These are phyloP conservation scores for Phytophthora macrochlamydospora DNA, from an alignment of 352 stramenopile genomes.

Conservation along the genomic window DNA sequence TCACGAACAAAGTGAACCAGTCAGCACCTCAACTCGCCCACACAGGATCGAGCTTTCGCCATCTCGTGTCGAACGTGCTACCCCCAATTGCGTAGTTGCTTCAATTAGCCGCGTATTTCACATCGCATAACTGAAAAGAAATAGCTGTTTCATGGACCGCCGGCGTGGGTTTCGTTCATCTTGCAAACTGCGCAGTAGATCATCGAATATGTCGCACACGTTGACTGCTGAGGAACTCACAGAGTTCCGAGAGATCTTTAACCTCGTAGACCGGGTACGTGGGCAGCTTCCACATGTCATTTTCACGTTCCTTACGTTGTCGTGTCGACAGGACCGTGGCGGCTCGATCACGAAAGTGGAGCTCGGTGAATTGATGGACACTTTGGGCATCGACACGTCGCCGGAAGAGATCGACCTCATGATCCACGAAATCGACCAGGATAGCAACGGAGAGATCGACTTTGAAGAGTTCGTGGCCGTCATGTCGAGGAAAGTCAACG, in stretches of 20 bases:
- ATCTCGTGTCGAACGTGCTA: constrained; percentile 11
- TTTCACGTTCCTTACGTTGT: background rate
- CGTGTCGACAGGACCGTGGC: constrained; percentile 75
- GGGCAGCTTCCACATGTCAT: background rate
- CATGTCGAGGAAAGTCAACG: constrained; percentile 95
- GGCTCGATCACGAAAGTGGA: constrained; percentile 95
- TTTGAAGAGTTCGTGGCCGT: constrained; percentile 96
- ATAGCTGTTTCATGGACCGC: background rate
- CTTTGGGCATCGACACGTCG: constrained; percentile 92
- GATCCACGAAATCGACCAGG: constrained; percentile 96
- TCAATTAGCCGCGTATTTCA: too few relatives aligned
- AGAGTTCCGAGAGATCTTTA: constrained; percentile 96
- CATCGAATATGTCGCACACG: constrained; percentile 57
- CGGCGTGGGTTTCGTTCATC: background rate
- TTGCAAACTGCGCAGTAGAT: background rate
- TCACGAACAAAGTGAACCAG: constrained; percentile 1
- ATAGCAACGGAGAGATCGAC: constrained; percentile 94
- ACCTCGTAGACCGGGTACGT: constrained; percentile 90
- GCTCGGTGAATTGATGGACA: constrained; percentile 94
- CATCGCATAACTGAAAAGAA: background rate
- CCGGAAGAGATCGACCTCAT: constrained; percentile 95
- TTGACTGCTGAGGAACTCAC: constrained; percentile 83
- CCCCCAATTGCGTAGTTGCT: background rate
- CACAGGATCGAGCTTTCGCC: constrained; percentile 1
- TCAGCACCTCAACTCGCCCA: background rate